Evolutionary conservation across 192 early-diverging fungal genomes (phyloP).

Genomic region (Mortierella antarctica): DNA sequence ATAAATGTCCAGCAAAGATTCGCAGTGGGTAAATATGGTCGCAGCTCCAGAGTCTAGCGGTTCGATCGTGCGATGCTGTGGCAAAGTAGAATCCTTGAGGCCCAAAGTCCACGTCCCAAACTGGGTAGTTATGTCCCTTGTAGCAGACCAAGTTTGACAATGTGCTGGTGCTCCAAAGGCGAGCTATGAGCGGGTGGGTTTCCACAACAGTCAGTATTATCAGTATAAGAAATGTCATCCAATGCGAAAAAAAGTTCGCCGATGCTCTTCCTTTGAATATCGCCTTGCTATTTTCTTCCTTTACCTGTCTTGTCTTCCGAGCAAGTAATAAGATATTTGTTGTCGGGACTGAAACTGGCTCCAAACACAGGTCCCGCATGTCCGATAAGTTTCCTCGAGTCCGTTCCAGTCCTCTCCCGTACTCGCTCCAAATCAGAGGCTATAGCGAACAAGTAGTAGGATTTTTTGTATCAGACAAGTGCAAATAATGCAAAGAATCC

Average conservation of each 20-base stretch:
- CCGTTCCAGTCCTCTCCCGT: conserved; percentile 68
- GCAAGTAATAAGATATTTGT: conserved; percentile 85
- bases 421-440: conserved; percentile 69
- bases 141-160: conserved; percentile 93
- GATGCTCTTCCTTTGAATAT: no score
- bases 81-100: conserved; percentile 97
- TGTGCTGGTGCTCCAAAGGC: conserved; percentile 96
- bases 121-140: conserved; percentile 95
- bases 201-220: background rate
- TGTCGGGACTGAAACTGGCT: conserved; percentile 86
- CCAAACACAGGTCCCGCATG: conserved; percentile 95
- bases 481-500: no score
- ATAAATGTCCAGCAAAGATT: conserved; percentile 97
- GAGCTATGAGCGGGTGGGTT: conserved; percentile 59
- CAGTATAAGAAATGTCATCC: no score
- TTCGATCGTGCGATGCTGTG: conserved; percentile 94
- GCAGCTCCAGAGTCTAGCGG: conserved; percentile 95
- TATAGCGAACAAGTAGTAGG: conserved; percentile 7
- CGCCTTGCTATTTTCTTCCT: background rate
- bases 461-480: background rate
- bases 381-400: conserved; percentile 79
- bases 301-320: conserved; percentile 93
- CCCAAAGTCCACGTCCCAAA: conserved; percentile 96
- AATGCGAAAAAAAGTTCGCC: no score
- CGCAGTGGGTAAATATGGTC: conserved; percentile 96